These are phyloP conservation scores for Entomophthora muscae DNA, from an alignment of 371 early-diverging fungal species.

Conservation along the genomic window DNA sequence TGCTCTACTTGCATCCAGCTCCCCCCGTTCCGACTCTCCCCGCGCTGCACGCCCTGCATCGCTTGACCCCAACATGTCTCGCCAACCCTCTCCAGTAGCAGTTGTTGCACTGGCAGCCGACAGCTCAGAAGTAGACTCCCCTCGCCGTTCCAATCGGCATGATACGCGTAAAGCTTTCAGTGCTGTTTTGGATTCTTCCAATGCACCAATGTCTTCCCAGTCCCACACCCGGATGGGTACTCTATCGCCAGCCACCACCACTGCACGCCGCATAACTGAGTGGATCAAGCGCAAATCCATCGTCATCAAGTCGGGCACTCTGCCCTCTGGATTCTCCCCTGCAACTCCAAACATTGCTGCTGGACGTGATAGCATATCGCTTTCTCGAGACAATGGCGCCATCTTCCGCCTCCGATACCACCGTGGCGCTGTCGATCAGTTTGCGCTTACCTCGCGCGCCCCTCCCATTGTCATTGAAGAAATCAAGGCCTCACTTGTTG, in stretches of 20 bases:
- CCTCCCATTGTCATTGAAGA: slow-evolving; percentile 50
- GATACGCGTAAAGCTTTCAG: slow-evolving; percentile 9
- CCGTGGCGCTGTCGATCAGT: slow-evolving; percentile 61
- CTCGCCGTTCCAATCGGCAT: neutral
- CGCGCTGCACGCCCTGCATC: neutral
- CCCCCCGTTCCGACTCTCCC: neutral
- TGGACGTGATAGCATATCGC: neutral
- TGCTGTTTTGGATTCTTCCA: slow-evolving; percentile 2
- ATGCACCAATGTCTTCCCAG: neutral
- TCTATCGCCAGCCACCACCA: neutral
- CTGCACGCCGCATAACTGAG: slow-evolving; percentile 2
- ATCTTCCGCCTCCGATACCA: slow-evolving; percentile 48
- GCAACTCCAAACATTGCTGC: neutral
- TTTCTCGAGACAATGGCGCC: neutral
- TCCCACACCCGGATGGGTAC: neutral
- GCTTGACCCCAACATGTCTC: neutral
- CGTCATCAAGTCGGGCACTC: neutral
- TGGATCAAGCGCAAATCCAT: slow-evolving; percentile 8
- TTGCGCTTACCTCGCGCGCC: slow-evolving; percentile 48
- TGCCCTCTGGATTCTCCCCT: neutral
- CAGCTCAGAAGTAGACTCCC: neutral
- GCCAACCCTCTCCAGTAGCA: slow-evolving; percentile 1
- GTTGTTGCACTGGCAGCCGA: neutral
- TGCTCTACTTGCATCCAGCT: neutral
- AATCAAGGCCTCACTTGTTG: slow-evolving; percentile 36